Evolutionary conservation across 2,329 filamentous ascomycete species (phyloP), one percentile per base, ranked within the genome.

Genomic region (Xylaria sp.): DNA sequence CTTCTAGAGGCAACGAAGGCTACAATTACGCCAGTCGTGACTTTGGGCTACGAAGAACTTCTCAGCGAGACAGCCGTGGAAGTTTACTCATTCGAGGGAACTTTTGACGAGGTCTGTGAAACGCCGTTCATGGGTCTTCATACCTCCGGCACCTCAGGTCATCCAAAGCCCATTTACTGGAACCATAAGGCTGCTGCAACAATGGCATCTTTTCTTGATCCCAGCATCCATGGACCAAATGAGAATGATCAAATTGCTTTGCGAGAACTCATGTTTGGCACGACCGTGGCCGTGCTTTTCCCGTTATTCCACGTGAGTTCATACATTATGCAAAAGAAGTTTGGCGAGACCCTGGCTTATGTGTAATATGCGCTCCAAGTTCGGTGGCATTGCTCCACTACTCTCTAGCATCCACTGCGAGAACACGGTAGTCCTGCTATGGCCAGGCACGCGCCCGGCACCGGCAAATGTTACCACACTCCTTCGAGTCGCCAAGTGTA

Each of bases 81-180:
- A 8, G 55, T 63, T 3, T 68, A 64, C 23, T 46, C 55, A 5
- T 68, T 58, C 20, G 56, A 55, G 60, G 67, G n/a, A 56, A 74
- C 46, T 41, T 69, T 50, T 62, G 67, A 57, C 44, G 68, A 61
- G 67, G 58, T 61, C 31, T n/a, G 44, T 3, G 41, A 46, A 13
- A 41, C 15, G 1, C 60, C 46, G 10, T 73, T 73, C 28, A 57
- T 72, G 39, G 72, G 72, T 28, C 72, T 74, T 2, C 73, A 74
- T 63, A 74, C 73, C 1, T 74, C 72, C 34, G 72, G 72, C 3
- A 74, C 73, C 2, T 73, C 73, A 6, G 72, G 73, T n/a, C 72
- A 74, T 28, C 73, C 73, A 1, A 75, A 75, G 39, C 73, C 73
- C 1, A 72, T 75, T 5, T 72, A 67, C 52, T 73, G 70, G 69